These are phyloP conservation scores for Mucor sp. DNA, from an alignment of 371 early-diverging fungal species.

Conservation along the genomic window DNA sequence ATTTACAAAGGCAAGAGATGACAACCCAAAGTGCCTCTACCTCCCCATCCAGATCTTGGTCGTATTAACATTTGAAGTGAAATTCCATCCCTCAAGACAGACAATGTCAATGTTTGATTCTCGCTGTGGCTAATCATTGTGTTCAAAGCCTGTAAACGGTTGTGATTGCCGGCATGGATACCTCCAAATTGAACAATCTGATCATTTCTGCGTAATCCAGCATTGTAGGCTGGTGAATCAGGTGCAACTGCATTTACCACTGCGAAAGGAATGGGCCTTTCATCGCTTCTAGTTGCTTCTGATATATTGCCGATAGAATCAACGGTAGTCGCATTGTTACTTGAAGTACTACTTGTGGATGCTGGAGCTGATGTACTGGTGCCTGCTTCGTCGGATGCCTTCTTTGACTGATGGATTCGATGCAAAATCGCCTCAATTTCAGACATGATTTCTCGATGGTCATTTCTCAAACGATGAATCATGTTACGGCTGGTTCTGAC, in stretches of 20 bases:
- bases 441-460: slow-evolving; percentile 67
- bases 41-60: slow-evolving; percentile 72
- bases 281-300: slow-evolving; percentile 1
- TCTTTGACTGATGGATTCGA: slow-evolving; percentile 58
- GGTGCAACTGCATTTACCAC: slow-evolving; percentile 81
- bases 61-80: slow-evolving; percentile 42
- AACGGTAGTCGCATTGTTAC: neutral
- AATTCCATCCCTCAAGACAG: slow-evolving; percentile 46
- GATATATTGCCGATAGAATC: neutral
- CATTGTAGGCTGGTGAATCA: slow-evolving; percentile 76
- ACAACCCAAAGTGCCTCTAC: slow-evolving; percentile 76
- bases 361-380: neutral
- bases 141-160: slow-evolving; percentile 55
- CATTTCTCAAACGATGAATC: slow-evolving; percentile 73
- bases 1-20: slow-evolving; percentile 43
- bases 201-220: slow-evolving; percentile 69
- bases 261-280: slow-evolving; percentile 62
- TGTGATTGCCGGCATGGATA: slow-evolving; percentile 49
- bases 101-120: slow-evolving; percentile 49
- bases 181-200: slow-evolving; percentile 64
- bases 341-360: neutral
- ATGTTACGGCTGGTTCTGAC: slow-evolving; percentile 57
- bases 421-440: slow-evolving; percentile 73
- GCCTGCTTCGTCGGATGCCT: slow-evolving; percentile 10
- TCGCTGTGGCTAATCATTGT: slow-evolving; percentile 57